These are phyloP conservation scores for Odontarrhena argentea DNA, from an alignment of 345 rosid genomes.

Conservation along the genomic window DNA sequence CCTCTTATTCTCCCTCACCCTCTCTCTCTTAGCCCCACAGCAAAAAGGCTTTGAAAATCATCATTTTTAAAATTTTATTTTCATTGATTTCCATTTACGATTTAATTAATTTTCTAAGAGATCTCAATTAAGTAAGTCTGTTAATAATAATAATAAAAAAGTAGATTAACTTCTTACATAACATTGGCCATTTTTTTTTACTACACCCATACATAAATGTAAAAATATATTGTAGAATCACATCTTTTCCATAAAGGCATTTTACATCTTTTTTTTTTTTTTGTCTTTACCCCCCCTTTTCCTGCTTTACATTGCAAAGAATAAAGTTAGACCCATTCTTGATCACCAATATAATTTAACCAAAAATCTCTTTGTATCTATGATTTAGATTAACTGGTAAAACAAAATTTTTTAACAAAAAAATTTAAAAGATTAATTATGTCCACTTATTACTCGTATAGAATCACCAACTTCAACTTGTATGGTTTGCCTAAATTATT, in stretches of 20 bases:
- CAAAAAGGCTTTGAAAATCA: neutral
- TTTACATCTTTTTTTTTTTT: neutral
- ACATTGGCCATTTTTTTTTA: neutral
- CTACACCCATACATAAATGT: neutral
- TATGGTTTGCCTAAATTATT: conserved; percentile 13
- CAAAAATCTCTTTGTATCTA: too few species aligned
- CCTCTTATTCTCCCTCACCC: conserved; percentile 27
- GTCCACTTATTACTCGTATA: neutral
- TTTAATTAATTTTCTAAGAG: too few species aligned
- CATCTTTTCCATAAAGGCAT: conserved; percentile 10
- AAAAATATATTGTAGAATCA: conserved; percentile 8
- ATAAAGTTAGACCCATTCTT: conserved; percentile 3
- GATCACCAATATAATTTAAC: neutral
- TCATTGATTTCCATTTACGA: too few species aligned
- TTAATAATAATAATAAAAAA: too few species aligned
- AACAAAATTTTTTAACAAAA: neutral
- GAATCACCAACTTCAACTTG: neutral
- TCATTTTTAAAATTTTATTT: neutral
- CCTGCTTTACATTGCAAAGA: neutral
- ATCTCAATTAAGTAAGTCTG: too few species aligned
- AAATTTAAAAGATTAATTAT: neutral
- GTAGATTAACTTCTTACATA: too few species aligned
- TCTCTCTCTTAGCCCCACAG: conserved; percentile 21
- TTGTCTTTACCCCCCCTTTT: neutral
- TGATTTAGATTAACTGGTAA: neutral